Percentiles rank a stretch among this genome's conserved stretches.
phyloP scores from a whole-genome alignment of 2,329 filamentous ascomycete genomes.

The Aspergillus neotritici region DNA sequence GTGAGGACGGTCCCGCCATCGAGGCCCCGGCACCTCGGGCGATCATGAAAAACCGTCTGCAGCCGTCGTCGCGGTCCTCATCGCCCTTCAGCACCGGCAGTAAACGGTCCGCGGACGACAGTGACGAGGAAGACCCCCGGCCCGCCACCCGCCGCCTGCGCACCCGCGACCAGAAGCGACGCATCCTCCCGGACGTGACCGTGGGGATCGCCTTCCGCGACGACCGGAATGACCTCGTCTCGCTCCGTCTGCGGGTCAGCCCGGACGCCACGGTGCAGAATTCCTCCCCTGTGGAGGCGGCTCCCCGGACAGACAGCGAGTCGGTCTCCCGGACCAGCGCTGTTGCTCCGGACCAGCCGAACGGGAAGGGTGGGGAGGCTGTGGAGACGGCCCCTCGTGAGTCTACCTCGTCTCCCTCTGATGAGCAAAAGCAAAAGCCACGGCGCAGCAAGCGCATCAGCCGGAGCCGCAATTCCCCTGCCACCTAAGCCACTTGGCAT shows the following conservation, averaged over 20 bases:
- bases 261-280: conserved; percentile 18
- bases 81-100: conserved; percentile 39
- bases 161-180: conserved; percentile 25
- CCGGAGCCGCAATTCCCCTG: conserved; percentile 12
- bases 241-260: conserved; percentile 31
- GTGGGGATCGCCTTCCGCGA: conserved; percentile 37
- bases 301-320: conserved; percentile 4
- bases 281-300: conserved; percentile 1
- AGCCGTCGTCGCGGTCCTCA: conserved; percentile 36
- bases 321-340: conserved; percentile 6
- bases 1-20: conserved; percentile 34
- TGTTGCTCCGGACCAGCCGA: too few relatives aligned
- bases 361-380: too few relatives aligned
- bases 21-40: conserved; percentile 19
- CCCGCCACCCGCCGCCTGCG: conserved; percentile 24
- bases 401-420: neutral
- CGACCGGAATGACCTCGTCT: conserved; percentile 35
- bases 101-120: conserved; percentile 38
- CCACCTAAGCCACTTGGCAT: neutral
- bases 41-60: conserved; percentile 29
- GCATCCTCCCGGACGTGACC: conserved; percentile 33
- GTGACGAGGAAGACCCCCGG: conserved; percentile 32
- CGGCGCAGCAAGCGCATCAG: conserved; percentile 18
- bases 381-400: too few relatives aligned
- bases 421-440: conserved; percentile 14